These are phyloP conservation scores for Pleurotus platypus DNA, from an alignment of 768 basidiomycete species.

Conservation along the genomic window DNA sequence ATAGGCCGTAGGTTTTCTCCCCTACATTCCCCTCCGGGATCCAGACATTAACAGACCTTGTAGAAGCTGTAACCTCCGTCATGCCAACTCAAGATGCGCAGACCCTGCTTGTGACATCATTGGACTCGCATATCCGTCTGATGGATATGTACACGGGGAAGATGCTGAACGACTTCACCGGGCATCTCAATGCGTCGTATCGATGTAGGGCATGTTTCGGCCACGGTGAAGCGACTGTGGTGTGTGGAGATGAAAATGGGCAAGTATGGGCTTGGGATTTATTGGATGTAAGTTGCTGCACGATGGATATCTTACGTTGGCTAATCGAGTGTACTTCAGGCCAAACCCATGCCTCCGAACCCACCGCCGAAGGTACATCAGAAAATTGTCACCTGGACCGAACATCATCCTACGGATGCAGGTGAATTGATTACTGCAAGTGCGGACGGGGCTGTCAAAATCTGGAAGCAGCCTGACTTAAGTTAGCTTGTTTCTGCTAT, in stretches of 20 bases:
- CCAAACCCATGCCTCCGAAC: constrained; percentile 61
- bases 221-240: constrained; percentile 73
- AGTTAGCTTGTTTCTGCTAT: too few relatives aligned
- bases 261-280: constrained; percentile 91
- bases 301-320: neutral
- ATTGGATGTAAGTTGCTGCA: constrained; percentile 58
- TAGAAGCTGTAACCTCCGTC: constrained; percentile 87
- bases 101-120: constrained; percentile 76
- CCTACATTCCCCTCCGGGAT: too few relatives aligned
- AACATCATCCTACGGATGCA: constrained; percentile 79
- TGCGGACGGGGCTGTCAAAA: constrained; percentile 87
- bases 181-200: constrained; percentile 73
- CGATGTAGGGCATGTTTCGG: constrained; percentile 81
- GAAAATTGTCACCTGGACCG: constrained; percentile 88
- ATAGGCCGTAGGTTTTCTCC: constrained; percentile 69
- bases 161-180: constrained; percentile 80
- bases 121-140: constrained; percentile 82
- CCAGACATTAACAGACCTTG: constrained; percentile 5
- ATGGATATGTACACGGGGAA: constrained; percentile 84
- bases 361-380: constrained; percentile 78
- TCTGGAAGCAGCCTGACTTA: constrained; percentile 61
- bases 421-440: constrained; percentile 87
- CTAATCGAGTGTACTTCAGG: constrained; percentile 37
- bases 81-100: constrained; percentile 76
- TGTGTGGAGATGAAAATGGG: constrained; percentile 91